These are phyloP conservation scores for Trichoderma arundinaceum DNA, from an alignment of 2,329 filamentous ascomycete species.

Conservation along the genomic window DNA sequence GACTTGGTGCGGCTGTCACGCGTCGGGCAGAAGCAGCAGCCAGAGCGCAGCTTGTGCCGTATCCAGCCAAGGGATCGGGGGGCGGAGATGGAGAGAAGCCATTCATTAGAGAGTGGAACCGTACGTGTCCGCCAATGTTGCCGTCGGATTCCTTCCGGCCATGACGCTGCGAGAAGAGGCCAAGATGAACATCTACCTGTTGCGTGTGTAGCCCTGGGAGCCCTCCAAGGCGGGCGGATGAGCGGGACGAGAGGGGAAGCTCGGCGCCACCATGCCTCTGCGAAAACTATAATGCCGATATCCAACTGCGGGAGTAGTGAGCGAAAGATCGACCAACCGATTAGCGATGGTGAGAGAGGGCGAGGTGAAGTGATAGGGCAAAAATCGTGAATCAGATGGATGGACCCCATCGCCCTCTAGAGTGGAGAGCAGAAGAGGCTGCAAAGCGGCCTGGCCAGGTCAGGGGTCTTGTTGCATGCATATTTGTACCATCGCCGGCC, in stretches of 20 bases:
- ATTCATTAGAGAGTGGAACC: not conserved
- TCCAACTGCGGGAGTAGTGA: not conserved
- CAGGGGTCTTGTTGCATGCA: not conserved
- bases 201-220: not conserved
- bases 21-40: not conserved
- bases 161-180: not conserved
- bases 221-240: not conserved
- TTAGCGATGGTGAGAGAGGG: conserved; percentile 12
- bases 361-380: conserved; percentile 3
- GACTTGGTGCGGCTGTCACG: conserved; percentile 4
- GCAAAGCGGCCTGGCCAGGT: no score
- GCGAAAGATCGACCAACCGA: conserved; percentile 25
- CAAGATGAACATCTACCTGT: not conserved
- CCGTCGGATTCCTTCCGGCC: conserved; percentile 12
- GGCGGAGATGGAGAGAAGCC: not conserved
- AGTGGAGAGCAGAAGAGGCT: not conserved
- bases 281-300: conserved; percentile 5
- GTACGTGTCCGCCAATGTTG: conserved; percentile 4
- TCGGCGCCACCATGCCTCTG: conserved; percentile 27
- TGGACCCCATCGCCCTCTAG: not conserved
- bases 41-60: not conserved
- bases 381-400: not conserved
- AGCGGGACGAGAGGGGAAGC: conserved; percentile 17
- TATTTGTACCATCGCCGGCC: not conserved
- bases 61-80: conserved; percentile 7